Percentiles rank a stretch among this genome's conserved stretches.
Evolutionary conservation across 805 yeast genomes (phyloP).

Genomic region (Ogataea pini): DNA sequence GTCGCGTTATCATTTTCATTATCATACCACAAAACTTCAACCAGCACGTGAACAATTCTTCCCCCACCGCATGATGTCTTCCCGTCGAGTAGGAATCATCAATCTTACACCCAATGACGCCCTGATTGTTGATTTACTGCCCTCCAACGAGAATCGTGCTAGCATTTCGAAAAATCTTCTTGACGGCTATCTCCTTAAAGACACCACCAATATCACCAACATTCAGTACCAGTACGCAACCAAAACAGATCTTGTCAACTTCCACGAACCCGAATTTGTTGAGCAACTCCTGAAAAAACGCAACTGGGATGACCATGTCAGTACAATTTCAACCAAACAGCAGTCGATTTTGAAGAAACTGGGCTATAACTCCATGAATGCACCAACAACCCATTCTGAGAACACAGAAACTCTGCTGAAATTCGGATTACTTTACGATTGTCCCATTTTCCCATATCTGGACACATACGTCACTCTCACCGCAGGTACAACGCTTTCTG

Average conservation of each 20-base stretch:
- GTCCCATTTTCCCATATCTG: conserved; percentile 60
- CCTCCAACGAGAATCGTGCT: conserved; percentile 55
- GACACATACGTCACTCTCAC: conserved; percentile 47
- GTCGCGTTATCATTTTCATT: too few species aligned
- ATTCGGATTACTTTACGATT: conserved; percentile 61
- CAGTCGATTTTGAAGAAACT: conserved; percentile 10
- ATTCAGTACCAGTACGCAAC: conserved; percentile 34
- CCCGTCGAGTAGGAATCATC: conserved; percentile 23
- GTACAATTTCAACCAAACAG: conserved; percentile 16
- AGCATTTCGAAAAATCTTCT: conserved; percentile 44
- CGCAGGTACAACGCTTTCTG: conserved; percentile 59
- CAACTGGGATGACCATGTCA: conserved; percentile 22
- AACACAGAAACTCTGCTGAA: conserved; percentile 25
- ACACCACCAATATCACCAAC: conserved; percentile 12
- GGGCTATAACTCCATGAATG: background rate
- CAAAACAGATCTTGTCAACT: conserved; percentile 42
- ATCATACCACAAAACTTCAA: too few species aligned
- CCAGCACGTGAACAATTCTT: too few species aligned
- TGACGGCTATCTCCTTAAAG: conserved; percentile 40
- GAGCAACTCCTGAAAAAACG: conserved; percentile 38
- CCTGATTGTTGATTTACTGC: conserved; percentile 42
- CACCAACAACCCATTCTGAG: conserved; percentile 8
- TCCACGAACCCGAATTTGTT: conserved; percentile 51
- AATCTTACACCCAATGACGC: conserved; percentile 12
- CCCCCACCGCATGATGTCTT: too few species aligned